Percentiles rank a stretch among this genome's conserved stretches.
Evolutionary conservation across 495 filamentous ascomycete species (phyloP).

Genomic region (Hypomontagnella submonticulosa): DNA sequence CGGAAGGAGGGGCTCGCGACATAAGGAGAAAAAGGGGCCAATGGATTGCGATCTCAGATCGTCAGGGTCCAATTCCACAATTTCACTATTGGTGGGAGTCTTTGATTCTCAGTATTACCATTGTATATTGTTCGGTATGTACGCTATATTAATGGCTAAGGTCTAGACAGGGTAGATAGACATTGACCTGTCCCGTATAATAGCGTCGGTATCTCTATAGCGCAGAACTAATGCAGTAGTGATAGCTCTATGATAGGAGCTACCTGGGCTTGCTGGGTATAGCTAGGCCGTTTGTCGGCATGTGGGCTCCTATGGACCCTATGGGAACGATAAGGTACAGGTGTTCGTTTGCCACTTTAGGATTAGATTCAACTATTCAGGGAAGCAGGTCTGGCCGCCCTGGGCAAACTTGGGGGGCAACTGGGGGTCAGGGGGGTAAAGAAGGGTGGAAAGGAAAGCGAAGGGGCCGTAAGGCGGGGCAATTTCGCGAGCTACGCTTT

Average conservation of each 20-base stretch:
- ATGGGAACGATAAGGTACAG: constrained; percentile 31
- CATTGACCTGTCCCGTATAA: neutral
- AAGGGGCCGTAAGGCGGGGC: constrained; percentile 31
- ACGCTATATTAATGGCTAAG: too few species aligned
- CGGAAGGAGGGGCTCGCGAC: constrained; percentile 12
- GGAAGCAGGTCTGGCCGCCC: constrained; percentile 37
- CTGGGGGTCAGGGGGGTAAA: neutral
- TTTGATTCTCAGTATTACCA: constrained; percentile 15
- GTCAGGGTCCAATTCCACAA: constrained; percentile 41
- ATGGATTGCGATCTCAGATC: constrained; percentile 38
- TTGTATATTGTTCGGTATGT: neutral
- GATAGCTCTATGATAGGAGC: constrained; percentile 1
- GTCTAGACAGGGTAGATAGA: neutral
- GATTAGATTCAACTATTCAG: constrained; percentile 20
- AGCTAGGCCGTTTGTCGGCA: constrained; percentile 35
- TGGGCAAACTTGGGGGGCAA: constrained; percentile 12
- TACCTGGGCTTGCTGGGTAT: neutral
- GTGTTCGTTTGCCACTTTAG: constrained; percentile 38
- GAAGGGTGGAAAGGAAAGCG: neutral
- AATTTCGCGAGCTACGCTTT: constrained; percentile 36
- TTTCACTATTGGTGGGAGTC: constrained; percentile 14
- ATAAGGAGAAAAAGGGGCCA: neutral
- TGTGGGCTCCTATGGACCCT: constrained; percentile 17
- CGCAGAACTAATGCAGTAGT: neutral
- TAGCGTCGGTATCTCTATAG: constrained; percentile 10